Percentiles rank a stretch among this genome's conserved stretches.
Evolutionary conservation across 202 grass and related monocot genomes (phyloP).

Genomic region (Bolboschoenoplectus hybrid): DNA sequence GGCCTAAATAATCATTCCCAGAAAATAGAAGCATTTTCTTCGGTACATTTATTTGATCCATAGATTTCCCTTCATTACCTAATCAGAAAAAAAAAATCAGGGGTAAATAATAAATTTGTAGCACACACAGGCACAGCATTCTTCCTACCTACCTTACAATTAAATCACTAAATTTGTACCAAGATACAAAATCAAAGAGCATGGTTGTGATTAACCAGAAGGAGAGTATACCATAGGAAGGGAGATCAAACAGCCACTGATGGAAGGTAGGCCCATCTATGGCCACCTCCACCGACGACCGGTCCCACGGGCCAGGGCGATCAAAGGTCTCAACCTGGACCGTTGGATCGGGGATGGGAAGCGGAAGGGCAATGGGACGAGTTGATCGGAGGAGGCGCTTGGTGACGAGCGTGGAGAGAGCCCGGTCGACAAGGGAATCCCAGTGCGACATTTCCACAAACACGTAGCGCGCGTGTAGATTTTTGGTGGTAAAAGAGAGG

Average conservation of each 20-base stretch:
- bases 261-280: conserved; percentile 50
- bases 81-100: background rate
- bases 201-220: too few relatives aligned
- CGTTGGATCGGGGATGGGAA: background rate
- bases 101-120: too few relatives aligned
- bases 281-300: conserved; percentile 66
- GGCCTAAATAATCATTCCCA: conserved; percentile 82
- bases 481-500: too few relatives aligned
- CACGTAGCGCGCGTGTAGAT: background rate
- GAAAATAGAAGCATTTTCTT: conserved; percentile 71
- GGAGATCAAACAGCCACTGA: conserved; percentile 72
- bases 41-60: conserved; percentile 1
- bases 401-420: conserved; percentile 54
- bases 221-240: background rate
- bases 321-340: conserved; percentile 39
- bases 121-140: too few relatives aligned
- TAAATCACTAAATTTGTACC: too few relatives aligned
- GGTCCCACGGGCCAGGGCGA: conserved; percentile 64
- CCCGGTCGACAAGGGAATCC: conserved; percentile 64
- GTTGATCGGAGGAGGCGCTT: conserved; percentile 70
- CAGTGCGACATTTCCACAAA: conserved; percentile 62
- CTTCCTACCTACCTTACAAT: too few relatives aligned
- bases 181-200: too few relatives aligned
- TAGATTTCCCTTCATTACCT: conserved; percentile 23
- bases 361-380: conserved; percentile 57